phyloP scores from a whole-genome alignment of 441 rosid species.

The Gossypium laxum region DNA sequence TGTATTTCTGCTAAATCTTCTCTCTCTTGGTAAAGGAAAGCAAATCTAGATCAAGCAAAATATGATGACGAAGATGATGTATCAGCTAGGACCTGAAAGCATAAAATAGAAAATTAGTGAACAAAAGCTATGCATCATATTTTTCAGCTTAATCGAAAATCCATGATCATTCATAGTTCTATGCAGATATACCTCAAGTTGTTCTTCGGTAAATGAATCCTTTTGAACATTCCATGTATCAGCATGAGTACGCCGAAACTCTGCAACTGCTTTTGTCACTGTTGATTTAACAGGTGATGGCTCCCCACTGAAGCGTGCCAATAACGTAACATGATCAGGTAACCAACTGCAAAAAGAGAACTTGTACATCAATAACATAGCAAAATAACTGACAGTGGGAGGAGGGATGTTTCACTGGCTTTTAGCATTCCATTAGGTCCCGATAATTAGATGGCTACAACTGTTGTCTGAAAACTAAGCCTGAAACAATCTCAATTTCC shows the following conservation, averaged over 20 bases:
- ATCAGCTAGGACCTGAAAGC: slow-evolving; percentile 83
- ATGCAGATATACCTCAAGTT: slow-evolving; percentile 69
- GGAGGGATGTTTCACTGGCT: background rate
- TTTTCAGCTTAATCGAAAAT: background rate
- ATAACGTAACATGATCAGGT: slow-evolving; percentile 79
- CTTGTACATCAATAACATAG: background rate
- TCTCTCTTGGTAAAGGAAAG: slow-evolving; percentile 6
- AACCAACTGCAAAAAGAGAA: slow-evolving; percentile 50
- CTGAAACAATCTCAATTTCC: slow-evolving; percentile 5
- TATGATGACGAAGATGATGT: slow-evolving; percentile 90
- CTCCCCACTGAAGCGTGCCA: slow-evolving; percentile 80
- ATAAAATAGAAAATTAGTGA: slow-evolving; percentile 8
- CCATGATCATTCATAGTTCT: background rate
- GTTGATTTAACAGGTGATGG: slow-evolving; percentile 86
- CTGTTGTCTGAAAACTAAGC: background rate
- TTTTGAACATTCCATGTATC: slow-evolving; percentile 95
- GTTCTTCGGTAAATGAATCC: slow-evolving; percentile 82
- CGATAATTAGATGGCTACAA: background rate
- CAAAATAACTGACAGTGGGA: background rate
- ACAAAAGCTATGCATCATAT: background rate
- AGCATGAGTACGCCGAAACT: slow-evolving; percentile 93
- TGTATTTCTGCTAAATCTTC: slow-evolving; percentile 17
- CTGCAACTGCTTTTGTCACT: slow-evolving; percentile 92
- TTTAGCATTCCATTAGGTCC: background rate
- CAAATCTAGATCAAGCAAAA: slow-evolving; percentile 53